Evolutionary conservation across 2,329 filamentous ascomycete species (phyloP), one percentile per base, ranked within the genome.

Genomic region (Aspergillus eucalypticola): DNA sequence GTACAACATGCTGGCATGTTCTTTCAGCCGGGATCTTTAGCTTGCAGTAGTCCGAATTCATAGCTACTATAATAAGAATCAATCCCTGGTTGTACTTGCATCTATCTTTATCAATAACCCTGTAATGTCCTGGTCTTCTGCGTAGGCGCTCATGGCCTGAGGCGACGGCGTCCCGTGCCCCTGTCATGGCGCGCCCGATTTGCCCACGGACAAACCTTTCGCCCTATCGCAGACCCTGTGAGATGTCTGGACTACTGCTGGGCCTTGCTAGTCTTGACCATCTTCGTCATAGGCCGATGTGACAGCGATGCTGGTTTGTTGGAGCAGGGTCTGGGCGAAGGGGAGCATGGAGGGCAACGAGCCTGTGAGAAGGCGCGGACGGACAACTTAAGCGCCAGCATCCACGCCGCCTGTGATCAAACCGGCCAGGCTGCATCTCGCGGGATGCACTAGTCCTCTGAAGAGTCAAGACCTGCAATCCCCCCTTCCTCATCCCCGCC

Each of bases 341-440:
- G 63, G 56, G 58, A 49, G 41, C 46, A 42, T 46, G 41, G 38
- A 50, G 54, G 54, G 29, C 29, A 10, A 19, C 59, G 41, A 41
- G 23, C 61, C 66, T 64, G 54, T 68, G 46, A 68, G 61, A 59
- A 51, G 19, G 35, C 60, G 59, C 13, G 41, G 55, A 60, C 56
- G 29, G 32, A n/a, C n/a, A 13, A 35, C 54, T 57, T 71, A 74
- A 66, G 72, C 72, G 72, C 72, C 68, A 62, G 66, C 60, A 64
- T 55, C 32, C 48, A 68, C 67, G 63, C 66, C 67, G 67, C 50
- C 65, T 72, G 72, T 75, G 72, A 75, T 71, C 67, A 69, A 69
- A 66, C 60, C 35, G 54, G 55, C 52, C 44, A 62, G 66, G 63
- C 60, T 72, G 71, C 71, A 73, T 68, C 64, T 67, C 23, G 56